Base-by-base conservation (phyloP, 1,139 yeast genomes). In the Hanseniaspora uvarum region DNA sequence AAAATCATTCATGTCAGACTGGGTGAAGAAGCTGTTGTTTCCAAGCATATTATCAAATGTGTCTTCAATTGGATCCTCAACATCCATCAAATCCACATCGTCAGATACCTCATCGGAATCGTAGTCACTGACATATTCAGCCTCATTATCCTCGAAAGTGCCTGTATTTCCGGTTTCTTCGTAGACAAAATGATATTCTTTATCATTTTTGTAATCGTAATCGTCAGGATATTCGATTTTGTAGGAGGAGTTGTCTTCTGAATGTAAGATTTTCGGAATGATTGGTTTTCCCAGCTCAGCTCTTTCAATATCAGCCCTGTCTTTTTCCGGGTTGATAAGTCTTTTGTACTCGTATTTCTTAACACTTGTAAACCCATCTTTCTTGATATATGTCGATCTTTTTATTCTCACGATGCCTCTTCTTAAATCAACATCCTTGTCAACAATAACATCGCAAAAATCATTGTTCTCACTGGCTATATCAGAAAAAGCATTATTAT, bases 151-250 rank as follows among this genome's bases (percentile, higher is more conserved):
- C 7, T 37, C 40, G 16, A 3, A 3, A n/a, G 5, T 16, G 21
- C 11, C 12, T 36, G 8, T 18, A 4, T 1, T 19, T 7, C 21
- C n/a, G 16, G 3, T 10, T 3, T 23, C 11, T 3, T 6, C 31
- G 19, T n/a, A 24, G 5, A 40, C 30, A 16, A 5, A 26, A 4
- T 24, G 21, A 5, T 26, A 40, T 2, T 28, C 31, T 33, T n/a
- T n/a, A 14, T 40, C 45, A 16, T 40, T 24, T 16, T 26, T 40
- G 45, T 19, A 40, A 12, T 40, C 45, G 30, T 40, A 40, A n/a
- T 26, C 24, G 18, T 23, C 46, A 4, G 53, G 53, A 10, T 39
- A 41, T 14, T 49, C 53, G n/a, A 49, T 41, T 16, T 24, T 40
- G 46, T 49, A 49, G 3, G 46, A 18, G 4, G 41, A 30, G 28